Percentiles rank a stretch among this genome's conserved stretches.
These are phyloP conservation scores for Botrytis sinoallii DNA, from an alignment of 2,329 filamentous ascomycete species.

Conservation along the genomic window DNA sequence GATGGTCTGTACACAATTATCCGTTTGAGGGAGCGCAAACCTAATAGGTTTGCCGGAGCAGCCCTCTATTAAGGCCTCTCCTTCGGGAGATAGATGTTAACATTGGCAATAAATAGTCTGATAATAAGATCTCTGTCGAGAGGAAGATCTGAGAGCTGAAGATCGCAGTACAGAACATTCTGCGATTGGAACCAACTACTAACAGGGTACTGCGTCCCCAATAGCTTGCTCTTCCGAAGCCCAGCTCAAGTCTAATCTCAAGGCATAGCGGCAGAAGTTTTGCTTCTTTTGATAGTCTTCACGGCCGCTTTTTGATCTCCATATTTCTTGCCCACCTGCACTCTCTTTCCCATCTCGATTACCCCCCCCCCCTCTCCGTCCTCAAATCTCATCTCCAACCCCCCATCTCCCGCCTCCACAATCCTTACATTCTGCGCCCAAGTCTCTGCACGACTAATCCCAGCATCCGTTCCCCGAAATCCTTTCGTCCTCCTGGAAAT, in stretches of 20 bases:
- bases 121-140: background rate
- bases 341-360: background rate
- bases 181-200: background rate
- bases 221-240: no score
- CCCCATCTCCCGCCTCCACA: background rate
- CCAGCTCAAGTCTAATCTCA: background rate
- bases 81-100: background rate
- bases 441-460: background rate
- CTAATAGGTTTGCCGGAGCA: background rate
- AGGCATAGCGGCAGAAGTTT: background rate
- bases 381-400: background rate
- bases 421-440: background rate
- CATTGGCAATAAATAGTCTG: fast-evolving
- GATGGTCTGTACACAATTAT: background rate
- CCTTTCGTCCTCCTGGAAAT: background rate
- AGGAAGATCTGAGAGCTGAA: background rate
- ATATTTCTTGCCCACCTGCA: background rate
- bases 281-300: background rate
- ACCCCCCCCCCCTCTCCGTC: background rate
- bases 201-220: background rate
- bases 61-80: no score
- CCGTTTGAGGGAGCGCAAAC: background rate
- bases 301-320: background rate
- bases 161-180: background rate
- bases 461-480: background rate